Base-by-base conservation (phyloP, 2,329 filamentous ascomycete genomes). In the Daldinia sp. region DNA sequence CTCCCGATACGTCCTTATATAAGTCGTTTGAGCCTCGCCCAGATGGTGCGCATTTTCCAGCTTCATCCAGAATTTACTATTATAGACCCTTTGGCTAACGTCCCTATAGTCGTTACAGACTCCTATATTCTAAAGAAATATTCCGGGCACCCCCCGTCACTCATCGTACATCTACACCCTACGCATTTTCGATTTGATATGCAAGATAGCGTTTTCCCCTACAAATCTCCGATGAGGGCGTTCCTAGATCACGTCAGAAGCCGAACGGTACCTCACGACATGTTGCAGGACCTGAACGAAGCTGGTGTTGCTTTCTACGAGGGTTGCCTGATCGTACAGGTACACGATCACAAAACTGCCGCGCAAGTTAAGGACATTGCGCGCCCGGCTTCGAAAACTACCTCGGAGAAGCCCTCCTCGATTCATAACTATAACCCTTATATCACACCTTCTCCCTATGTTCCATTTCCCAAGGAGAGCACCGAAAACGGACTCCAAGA, bases 391-490 rank as follows among this genome's bases (percentile, higher is more conserved):
- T 84, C 88, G 1, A 83, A 86, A 20, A 87, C 88, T 39, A 89
- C 85, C 72, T 90, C 90, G 60, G 87, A 87, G 42, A 82, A 86
- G 3, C 89, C 91, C 10, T 95, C 93, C 70, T 98, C 94, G 0
- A 91, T 99, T 50, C 94, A 99, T 79, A 97, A 97, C 78, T 93
- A 94, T 78, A 97, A 94, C 76, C 90, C 90, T 68, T 96, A 93
- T 75, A 86, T 98, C 54, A 98, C 94, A 0, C 96, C 95, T 0
- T 98, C 96, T 0, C 89, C 94, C 0, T 94, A 91, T 77, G 92
- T 89, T 0, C 90, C 93, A 0, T 97, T 91, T 77, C 93, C 91
- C 48, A 87, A 86, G 69, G 84, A 86, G 74, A 82, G 75, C 15
- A 67, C 73, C 1, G 73, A 76, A 2, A 70, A 58, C 30, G 69